phyloP scores from a whole-genome alignment of 768 basidiomycete species.

The Termitomyces titanicus region DNA sequence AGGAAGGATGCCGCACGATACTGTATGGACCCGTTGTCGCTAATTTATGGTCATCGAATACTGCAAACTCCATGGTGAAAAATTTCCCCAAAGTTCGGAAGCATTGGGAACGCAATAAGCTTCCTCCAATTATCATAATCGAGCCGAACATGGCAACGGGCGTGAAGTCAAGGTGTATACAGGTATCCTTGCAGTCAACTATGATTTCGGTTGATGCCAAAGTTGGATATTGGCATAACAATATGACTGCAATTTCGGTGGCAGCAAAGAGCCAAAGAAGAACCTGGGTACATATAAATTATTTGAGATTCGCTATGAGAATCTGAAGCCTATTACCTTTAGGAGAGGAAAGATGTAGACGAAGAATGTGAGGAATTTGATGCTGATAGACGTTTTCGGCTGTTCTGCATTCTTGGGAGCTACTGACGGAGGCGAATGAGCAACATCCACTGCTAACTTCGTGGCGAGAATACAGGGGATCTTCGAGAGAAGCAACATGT shows the following conservation, averaged over 20 bases:
- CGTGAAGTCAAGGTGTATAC: slow-evolving; percentile 11
- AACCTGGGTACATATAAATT: neutral
- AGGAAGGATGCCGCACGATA: slow-evolving; percentile 31
- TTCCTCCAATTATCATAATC: slow-evolving; percentile 23
- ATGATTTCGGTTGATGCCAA: neutral
- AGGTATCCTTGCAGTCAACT: neutral
- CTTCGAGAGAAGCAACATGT: neutral
- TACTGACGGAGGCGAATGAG: neutral
- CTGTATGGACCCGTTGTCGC: slow-evolving; percentile 29
- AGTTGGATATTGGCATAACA: neutral
- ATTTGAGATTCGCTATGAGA: too few species aligned
- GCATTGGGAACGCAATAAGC: slow-evolving; percentile 30
- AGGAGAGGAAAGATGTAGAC: neutral
- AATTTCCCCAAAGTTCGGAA: slow-evolving; percentile 29
- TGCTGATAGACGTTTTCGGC: neutral
- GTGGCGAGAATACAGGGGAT: neutral
- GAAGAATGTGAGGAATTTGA: neutral
- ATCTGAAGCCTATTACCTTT: neutral
- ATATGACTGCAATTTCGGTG: neutral
- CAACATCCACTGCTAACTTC: neutral
- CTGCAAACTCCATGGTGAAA: slow-evolving; percentile 38
- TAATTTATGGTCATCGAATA: slow-evolving; percentile 22
- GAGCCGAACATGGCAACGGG: slow-evolving; percentile 27
- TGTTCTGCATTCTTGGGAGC: neutral
- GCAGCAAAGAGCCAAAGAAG: neutral